phyloP scores from a whole-genome alignment of 192 early-diverging fungal genomes.

The Coemansia sp. region DNA sequence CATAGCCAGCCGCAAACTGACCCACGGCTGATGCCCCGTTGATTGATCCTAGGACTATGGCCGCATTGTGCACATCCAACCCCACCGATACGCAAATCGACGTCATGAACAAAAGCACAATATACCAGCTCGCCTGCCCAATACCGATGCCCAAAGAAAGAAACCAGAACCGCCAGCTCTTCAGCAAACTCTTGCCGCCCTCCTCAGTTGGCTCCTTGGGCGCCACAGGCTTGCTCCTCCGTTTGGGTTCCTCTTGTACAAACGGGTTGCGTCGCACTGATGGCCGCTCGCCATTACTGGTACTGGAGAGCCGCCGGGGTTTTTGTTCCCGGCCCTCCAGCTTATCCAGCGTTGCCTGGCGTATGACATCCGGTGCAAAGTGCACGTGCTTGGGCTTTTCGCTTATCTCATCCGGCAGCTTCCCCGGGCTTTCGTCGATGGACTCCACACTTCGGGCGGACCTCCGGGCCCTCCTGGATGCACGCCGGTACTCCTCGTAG shows the following conservation, averaged over 20 bases:
- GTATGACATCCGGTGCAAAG: slow-evolving; percentile 11
- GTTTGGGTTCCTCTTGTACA: background rate
- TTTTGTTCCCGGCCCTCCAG: slow-evolving; percentile 9
- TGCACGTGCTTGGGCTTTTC: slow-evolving; percentile 16
- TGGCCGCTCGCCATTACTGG: too few species aligned
- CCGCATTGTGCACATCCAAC: slow-evolving; percentile 42
- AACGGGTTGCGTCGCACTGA: too few species aligned
- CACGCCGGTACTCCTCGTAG: slow-evolving; percentile 12
- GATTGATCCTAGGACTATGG: slow-evolving; percentile 30
- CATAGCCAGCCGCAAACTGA: slow-evolving; percentile 40
- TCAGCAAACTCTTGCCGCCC: background rate
- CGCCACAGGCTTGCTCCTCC: background rate
- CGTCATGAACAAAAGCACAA: slow-evolving; percentile 32
- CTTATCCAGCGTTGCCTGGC: slow-evolving; percentile 12
- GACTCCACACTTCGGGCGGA: too few species aligned
- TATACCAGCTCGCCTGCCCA: slow-evolving; percentile 44
- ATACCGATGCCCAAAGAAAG: slow-evolving; percentile 28
- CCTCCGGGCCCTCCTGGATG: too few species aligned
- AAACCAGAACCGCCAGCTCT: slow-evolving; percentile 37
- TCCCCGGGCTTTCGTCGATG: too few species aligned
- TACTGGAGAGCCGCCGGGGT: background rate
- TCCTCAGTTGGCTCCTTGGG: background rate
- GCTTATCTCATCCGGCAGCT: background rate
- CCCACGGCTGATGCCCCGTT: slow-evolving; percentile 44
- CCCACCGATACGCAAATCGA: slow-evolving; percentile 41